Base-by-base conservation (phyloP, 495 filamentous ascomycete species). In the Penicillium flavigenum region DNA sequence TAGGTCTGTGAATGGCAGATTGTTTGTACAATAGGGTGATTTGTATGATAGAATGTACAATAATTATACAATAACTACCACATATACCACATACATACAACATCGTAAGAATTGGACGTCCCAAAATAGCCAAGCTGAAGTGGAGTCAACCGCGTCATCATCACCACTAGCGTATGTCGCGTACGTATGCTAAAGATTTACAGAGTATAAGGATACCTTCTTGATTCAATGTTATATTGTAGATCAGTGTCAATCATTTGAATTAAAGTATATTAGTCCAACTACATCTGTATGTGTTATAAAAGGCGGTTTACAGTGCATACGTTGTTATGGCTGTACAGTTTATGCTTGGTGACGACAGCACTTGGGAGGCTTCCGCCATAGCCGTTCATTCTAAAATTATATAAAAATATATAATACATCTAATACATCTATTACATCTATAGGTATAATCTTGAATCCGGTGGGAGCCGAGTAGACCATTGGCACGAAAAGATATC, bases 1-100 rank as follows among this genome's bases (percentile, higher is more conserved):
- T 92, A 47, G 91, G 90, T 20, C 66, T 92, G 44, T 79, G 48
- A 72, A 34, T 20, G 47, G 38, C 31, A 36, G 41, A 17, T 26
- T 46, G n/a, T n/a, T 2, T 48, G 27, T 48, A 48, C 3, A 48
- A 9, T 39, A 39, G 16, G 9, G 2, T 17, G 2, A 50, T 19
- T 22, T 22, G 17, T 36, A 14, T 50, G 36, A 1, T 20, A 22
- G 5, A 20, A 27, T 20, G 17, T 49, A 32, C 26, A 29, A 10
- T 26, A 26, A 26, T 3, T 26, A 26, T 26, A 26, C 5, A 26
- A 5, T 24, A 24, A 24, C 24, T 24, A 24, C 4, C 4, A 24
- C 22, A 24, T 5, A 24, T 26, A 26, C 24, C 24, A 26, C 24
- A 5, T 26, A 26, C 24, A 26, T 26, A 26, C 24, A 26, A 24